phyloP scores from a whole-genome alignment of 2,329 filamentous ascomycete genomes.

The Penicillium sclerotigenum region DNA sequence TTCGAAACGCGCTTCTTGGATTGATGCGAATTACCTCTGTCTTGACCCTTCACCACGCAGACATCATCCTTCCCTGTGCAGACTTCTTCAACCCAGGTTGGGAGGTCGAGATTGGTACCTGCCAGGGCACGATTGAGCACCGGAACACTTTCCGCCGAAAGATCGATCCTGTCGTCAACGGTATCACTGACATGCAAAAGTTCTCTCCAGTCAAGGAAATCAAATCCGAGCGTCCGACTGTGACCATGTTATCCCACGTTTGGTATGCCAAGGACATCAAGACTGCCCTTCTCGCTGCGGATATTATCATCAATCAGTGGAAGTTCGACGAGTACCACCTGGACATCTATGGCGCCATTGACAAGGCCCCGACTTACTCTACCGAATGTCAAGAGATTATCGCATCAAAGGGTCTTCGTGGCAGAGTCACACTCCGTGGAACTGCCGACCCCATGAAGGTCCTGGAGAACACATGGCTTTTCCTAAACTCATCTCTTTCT shows the following conservation, averaged over 20 bases:
- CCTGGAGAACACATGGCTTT: conserved; percentile 56
- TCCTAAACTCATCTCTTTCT: conserved; percentile 48
- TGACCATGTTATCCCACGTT: conserved; percentile 62
- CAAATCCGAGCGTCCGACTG: conserved; percentile 57
- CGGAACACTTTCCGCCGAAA: conserved; percentile 58
- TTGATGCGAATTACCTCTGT: conserved; percentile 49
- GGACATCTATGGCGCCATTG: conserved; percentile 62
- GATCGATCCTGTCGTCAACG: conserved; percentile 64
- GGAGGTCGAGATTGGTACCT: conserved; percentile 61
- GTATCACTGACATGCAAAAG: conserved; percentile 62
- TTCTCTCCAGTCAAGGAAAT: conserved; percentile 60
- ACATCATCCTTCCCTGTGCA: conserved; percentile 56
- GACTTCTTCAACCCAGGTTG: conserved; percentile 64
- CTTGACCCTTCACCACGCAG: conserved; percentile 55
- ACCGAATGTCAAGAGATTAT: conserved; percentile 59
- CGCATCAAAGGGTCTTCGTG: conserved; percentile 53
- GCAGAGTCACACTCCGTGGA: conserved; percentile 52
- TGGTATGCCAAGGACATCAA: conserved; percentile 60
- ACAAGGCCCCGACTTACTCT: conserved; percentile 60
- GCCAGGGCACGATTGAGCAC: conserved; percentile 55
- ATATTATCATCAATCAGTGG: conserved; percentile 64
- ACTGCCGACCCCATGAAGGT: conserved; percentile 57
- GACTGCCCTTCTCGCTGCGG: conserved; percentile 60
- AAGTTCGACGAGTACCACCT: conserved; percentile 64
- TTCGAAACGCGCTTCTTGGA: conserved; percentile 49